phyloP scores from a whole-genome alignment of 306 rosid genomes.

The Cajanus cajan region DNA sequence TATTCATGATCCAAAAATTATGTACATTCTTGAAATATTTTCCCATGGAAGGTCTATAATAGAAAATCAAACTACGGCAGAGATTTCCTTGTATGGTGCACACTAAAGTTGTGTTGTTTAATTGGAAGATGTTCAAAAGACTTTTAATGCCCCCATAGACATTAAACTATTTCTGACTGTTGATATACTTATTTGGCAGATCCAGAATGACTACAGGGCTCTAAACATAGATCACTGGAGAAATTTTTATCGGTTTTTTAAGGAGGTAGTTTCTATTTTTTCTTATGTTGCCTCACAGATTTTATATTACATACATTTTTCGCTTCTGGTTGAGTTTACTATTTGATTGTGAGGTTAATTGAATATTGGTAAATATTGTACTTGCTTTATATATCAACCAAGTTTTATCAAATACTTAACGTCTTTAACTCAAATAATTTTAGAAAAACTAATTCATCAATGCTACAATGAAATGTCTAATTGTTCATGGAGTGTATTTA shows the following conservation, averaged over 20 bases:
- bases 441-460: not conserved
- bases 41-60: constrained; percentile 1
- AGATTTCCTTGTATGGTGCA: constrained; percentile 17
- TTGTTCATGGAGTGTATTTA: not conserved
- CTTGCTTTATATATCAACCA: not conserved
- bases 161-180: constrained; percentile 20
- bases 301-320: not conserved
- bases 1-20: constrained; percentile 3
- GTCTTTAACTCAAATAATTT: not conserved
- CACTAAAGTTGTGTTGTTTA: not conserved
- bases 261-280: constrained; percentile 45
- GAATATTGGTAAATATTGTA: not conserved
- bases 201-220: constrained; percentile 59
- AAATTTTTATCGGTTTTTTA: constrained; percentile 53
- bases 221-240: constrained; percentile 67
- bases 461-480: not conserved
- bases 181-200: constrained; percentile 41
- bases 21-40: not conserved
- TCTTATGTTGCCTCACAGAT: not conserved
- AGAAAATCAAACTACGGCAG: constrained; percentile 1
- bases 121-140: constrained; percentile 8
- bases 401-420: not conserved
- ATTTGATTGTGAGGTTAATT: constrained; percentile 17
- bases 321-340: constrained; percentile 1
- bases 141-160: not conserved